Percentiles rank a stretch among this genome's conserved stretches.
Evolutionary conservation across 2,329 filamentous ascomycete species (phyloP).

Genomic region (Monilinia vaccinii-corymbosi): DNA sequence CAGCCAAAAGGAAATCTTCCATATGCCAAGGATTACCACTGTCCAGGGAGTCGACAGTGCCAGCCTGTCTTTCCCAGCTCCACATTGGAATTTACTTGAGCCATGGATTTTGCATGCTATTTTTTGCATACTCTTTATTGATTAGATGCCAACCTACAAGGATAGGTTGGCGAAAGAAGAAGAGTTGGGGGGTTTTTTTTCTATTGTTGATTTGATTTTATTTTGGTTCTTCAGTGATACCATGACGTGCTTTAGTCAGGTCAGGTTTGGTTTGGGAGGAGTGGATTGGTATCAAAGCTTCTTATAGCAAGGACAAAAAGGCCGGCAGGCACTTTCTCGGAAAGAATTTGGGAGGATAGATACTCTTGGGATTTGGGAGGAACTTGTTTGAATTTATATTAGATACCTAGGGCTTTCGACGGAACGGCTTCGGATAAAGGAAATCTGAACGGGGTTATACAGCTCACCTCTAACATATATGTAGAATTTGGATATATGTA

Average conservation of each 20-base stretch:
- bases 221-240: not conserved
- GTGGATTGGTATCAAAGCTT: not conserved
- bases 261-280: not conserved
- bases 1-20: not conserved
- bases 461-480: not conserved
- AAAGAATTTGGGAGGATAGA: constrained; percentile 1
- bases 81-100: not conserved
- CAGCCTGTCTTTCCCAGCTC: not conserved
- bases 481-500: not conserved
- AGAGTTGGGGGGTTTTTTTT: not conserved
- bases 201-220: not conserved
- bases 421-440: not conserved
- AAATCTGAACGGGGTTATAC: not conserved
- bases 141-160: not conserved
- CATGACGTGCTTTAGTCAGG: not conserved
- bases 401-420: constrained; percentile 1
- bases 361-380: not conserved
- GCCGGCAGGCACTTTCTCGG: not conserved
- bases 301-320: not conserved
- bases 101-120: not conserved
- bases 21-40: not conserved
- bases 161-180: not conserved
- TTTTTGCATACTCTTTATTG: not conserved
- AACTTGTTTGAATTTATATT: not conserved
- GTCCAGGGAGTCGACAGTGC: not conserved